Base-by-base conservation (phyloP, 768 basidiomycete species). In the Coprinellus micaceus region DNA sequence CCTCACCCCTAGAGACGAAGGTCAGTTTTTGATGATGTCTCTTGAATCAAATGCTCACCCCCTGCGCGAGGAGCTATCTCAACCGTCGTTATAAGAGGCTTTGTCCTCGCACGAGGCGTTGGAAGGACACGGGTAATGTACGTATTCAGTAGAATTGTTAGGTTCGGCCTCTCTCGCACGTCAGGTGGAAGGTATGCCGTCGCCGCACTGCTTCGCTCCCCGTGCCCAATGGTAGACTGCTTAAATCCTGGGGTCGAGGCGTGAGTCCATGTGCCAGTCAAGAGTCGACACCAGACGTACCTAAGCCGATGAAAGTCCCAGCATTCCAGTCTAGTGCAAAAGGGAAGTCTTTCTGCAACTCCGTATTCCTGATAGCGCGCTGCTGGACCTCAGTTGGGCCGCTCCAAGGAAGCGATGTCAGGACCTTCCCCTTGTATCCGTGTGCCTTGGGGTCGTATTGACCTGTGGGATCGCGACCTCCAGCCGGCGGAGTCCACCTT, bases 381-480 rank as follows among this genome's bases (percentile, higher is more conserved):
- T 52, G 47, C 13, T 53, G 52, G 36, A 44, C 44, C 43, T 54
- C 53, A 28, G 49, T 53, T 15, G 45, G 45, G 1, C 61, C 56
- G 54, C 50, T 61, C 2, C 70, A 66, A 17, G 64, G 53, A 25
- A 73, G 58, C 17, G 45, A 63, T 47, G 69, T 63, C 29, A 43
- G 25, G 50, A 40, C 64, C 10, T 65, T 60, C 12, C 74, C 71
- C 29, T 52, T 26, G 11, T 52, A 53, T 24, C 65, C 61, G 53
- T 74, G 73, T 21, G 66, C 49, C 4, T 56, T 41, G 13, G 73
- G 74, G 51, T 67, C 54, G 36, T 66, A 66, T 58, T 73, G 58
- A 11, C 68, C 70, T 9, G 64, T 54, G 22, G 64, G 65, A 52
- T 71, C 61, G 57, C 69, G 71, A 22, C 63, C 60, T 45, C 64